These are phyloP conservation scores for Cyanidioschyzon merolae DNA, from an alignment of 23 red algal species.

Conservation along the genomic window DNA sequence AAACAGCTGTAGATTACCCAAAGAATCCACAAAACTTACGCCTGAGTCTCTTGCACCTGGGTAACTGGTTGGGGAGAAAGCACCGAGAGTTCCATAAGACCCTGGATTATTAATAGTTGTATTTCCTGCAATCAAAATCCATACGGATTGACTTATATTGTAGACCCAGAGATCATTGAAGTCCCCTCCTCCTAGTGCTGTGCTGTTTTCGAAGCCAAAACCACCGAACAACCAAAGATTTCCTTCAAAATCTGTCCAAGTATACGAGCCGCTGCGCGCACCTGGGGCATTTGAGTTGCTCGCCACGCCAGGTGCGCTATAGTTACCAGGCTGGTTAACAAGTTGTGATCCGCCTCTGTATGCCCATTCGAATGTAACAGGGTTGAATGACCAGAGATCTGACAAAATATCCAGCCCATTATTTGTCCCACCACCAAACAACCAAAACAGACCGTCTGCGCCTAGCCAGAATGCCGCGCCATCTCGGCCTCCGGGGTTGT, in stretches of 20 bases:
- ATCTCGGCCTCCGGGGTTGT: background rate
- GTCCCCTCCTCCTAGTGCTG: background rate
- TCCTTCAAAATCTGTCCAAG: background rate
- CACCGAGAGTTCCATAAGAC: background rate
- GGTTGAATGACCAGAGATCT: background rate
- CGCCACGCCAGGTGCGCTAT: background rate
- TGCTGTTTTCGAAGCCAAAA: background rate
- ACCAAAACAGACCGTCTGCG: background rate
- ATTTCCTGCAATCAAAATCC: background rate
- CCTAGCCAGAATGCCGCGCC: background rate
- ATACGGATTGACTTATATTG: background rate
- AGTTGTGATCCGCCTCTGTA: background rate
- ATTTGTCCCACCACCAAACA: background rate
- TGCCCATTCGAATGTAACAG: background rate
- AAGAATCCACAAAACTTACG: background rate
- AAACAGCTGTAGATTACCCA: background rate
- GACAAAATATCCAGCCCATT: background rate
- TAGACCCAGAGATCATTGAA: conserved; percentile 4
- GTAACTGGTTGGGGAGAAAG: background rate
- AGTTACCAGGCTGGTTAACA: background rate
- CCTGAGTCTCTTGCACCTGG: background rate
- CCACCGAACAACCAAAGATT: background rate
- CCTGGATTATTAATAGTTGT: background rate
- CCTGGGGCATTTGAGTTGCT: background rate
- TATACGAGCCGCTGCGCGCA: background rate